Base-by-base conservation (phyloP, 2,329 filamentous ascomycete genomes). In the Pyricularia sp. region DNA sequence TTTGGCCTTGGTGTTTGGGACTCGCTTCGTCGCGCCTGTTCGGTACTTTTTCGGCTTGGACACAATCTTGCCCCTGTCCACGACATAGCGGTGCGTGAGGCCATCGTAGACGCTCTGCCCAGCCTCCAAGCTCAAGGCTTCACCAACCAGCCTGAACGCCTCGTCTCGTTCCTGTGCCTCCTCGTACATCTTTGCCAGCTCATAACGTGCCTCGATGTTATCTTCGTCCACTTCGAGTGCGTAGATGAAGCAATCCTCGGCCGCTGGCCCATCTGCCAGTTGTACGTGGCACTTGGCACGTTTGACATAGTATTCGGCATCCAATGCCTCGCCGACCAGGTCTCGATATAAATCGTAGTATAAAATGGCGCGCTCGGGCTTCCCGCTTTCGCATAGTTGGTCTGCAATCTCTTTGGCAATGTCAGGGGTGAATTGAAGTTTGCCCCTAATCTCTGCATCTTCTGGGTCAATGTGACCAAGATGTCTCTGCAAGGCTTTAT, bases 131-230 rank as follows among this genome's bases (percentile, higher is more conserved):
- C 84, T 80, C 69, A 93, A 83, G 9, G 90, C 87, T 72, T 96
- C 88, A 40, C 88, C 88, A 62, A 90, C 85, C 63, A 92, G 84
- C 66, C 89, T 86, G 66, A 92, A 84, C 1, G 92, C 92, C 70
- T 91, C 86, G 70, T 92, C 88, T 26, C 84, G 86, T 76, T 88
- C 85, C 67, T 87, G 87, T 60, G 83, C 83, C 68, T 82, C 85
- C 73, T 96, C 91, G 71, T 96, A 96, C 74, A 97, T 85, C 70
- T 89, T 92, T 13, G 91, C 91, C 10, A 97, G 80, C 70, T 91
- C 85, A 33, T 90, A 85, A 53, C 91, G 87, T 53, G 91, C 90
- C 67, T 92, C 88, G 62, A 93, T 86, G 66, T 88, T 87, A 55
- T 85, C 80, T 60, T 86, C 79, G 67, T 96, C 89, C 66, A 86